phyloP scores from a whole-genome alignment of 352 stramenopile species.

The Blastocystis sp. region DNA sequence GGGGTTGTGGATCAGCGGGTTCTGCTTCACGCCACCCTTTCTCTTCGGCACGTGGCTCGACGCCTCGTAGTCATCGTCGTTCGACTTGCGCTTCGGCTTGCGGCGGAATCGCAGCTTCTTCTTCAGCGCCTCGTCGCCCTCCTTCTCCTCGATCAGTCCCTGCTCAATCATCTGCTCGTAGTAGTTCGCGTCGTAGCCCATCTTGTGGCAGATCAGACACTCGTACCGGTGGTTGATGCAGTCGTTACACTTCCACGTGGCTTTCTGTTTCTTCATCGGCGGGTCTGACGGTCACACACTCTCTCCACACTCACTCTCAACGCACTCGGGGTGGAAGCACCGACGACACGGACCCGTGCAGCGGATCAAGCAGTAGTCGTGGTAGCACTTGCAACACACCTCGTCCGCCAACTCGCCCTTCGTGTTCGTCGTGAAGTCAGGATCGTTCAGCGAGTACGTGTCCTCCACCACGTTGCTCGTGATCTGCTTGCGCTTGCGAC shows the following conservation, averaged over 20 bases:
- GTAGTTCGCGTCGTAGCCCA: slow-evolving; percentile 66
- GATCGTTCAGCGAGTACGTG: slow-evolving; percentile 13
- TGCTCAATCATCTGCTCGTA: slow-evolving; percentile 66
- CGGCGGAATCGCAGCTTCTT: slow-evolving; percentile 10
- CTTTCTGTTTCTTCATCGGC: slow-evolving; percentile 26
- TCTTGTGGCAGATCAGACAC: slow-evolving; percentile 65
- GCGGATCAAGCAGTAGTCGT: slow-evolving; percentile 64
- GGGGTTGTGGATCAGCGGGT: slow-evolving; percentile 57
- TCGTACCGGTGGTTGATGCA: slow-evolving; percentile 57
- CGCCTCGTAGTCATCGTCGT: slow-evolving; percentile 60
- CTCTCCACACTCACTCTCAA: slow-evolving; percentile 15
- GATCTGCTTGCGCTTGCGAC: slow-evolving; percentile 57
- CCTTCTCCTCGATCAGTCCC: slow-evolving; percentile 21
- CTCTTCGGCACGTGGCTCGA: not conserved
- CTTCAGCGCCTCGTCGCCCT: slow-evolving; percentile 2
- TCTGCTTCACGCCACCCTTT: slow-evolving; percentile 52
- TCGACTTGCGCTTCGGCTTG: not conserved
- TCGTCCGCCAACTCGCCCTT: slow-evolving; percentile 54
- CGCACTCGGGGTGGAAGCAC: slow-evolving; percentile 69
- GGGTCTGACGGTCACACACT: slow-evolving; percentile 12
- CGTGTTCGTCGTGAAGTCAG: slow-evolving; percentile 1
- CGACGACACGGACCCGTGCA: slow-evolving; percentile 61
- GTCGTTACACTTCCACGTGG: slow-evolving; percentile 64
- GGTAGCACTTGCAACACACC: slow-evolving; percentile 65
- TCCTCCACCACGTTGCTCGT: slow-evolving; percentile 23